Percentiles rank a stretch among this genome's conserved stretches.
Conservation (phyloP, 73 alveolate species). For the Paramecium octaurelia region DNA sequence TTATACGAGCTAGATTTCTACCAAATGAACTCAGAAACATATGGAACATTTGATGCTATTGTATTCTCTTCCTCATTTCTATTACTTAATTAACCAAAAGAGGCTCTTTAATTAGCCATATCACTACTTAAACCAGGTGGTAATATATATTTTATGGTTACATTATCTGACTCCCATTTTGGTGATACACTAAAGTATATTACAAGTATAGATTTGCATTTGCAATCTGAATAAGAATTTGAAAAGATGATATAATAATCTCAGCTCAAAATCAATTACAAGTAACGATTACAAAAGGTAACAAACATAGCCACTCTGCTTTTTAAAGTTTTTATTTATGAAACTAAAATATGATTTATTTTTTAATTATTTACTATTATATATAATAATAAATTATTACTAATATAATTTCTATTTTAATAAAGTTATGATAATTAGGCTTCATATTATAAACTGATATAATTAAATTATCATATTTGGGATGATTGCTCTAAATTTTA, state of each 20-base stretch:
- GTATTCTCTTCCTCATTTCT: background rate
- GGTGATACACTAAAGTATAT: background rate
- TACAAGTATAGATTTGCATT: background rate
- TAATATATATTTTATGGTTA: background rate
- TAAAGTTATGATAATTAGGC: too few relatives aligned
- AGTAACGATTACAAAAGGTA: background rate
- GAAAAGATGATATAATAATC: background rate
- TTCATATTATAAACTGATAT: too few relatives aligned
- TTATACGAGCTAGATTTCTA: background rate
- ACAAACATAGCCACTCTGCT: background rate
- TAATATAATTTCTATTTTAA: too few relatives aligned
- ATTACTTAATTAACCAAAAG: background rate
- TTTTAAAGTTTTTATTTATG: background rate
- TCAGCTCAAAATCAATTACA: background rate
- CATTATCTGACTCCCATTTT: background rate
- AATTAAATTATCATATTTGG: background rate
- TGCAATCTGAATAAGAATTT: background rate
- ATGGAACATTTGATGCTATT: constrained; percentile 17
- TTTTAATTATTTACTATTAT: background rate
- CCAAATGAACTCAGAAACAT: background rate
- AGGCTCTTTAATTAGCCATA: background rate
- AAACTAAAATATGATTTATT: background rate
- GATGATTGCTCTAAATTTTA: background rate
- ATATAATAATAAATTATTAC: too few relatives aligned
- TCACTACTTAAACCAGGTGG: background rate